Evolutionary conservation across 2,329 filamentous ascomycete genomes (phyloP), one percentile per base, ranked within the genome.

Genomic region (Aspergillus novoparasiticus): DNA sequence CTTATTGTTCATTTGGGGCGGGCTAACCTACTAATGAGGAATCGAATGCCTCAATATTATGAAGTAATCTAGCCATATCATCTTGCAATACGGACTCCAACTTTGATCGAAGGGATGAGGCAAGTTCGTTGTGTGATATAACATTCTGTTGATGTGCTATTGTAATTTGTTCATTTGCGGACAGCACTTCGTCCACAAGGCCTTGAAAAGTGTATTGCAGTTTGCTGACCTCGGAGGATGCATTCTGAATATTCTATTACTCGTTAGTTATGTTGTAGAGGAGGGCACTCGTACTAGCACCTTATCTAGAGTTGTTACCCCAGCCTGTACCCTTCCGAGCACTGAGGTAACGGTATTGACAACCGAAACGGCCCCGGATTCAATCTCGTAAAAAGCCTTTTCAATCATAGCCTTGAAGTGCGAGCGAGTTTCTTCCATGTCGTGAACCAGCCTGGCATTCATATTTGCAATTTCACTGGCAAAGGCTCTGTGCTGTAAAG

Each of bases 401-500:
- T 61, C 56, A 26, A 81, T 66, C 4, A 66, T 64, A 9, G 60
- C 61, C 39, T 69, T 70, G 34, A 75, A 67, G 0, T 65, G 43
- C 9, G 64, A 68, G 5, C 70, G 71, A 14, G 72, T 75, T 30
- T 66, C 61, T 23, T 78, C 73, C 43, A 82, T 39, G 10, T 81
- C 77, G 19, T 55, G 62, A 3, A 69, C 28, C 8, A 79, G 54
- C 50, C 69, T 74, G 14, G 62, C 58, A 58, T 75, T 76, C 45
- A 81, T 67, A 1, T 58, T 59, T 14, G 75, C 67, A 8, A 76
- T 69, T 11, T 70, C 62, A 32, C 75, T 64, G 23, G 75, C 56
- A 62, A 82, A 82, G 19, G 61, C 66, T 58, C 67, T 68, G 11
- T 80, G 74, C n/a, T 72, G 66, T 6, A 59, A 57, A 46, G 75